phyloP scores from a whole-genome alignment of 768 basidiomycete genomes.

The Collybiopsis luxurians region DNA sequence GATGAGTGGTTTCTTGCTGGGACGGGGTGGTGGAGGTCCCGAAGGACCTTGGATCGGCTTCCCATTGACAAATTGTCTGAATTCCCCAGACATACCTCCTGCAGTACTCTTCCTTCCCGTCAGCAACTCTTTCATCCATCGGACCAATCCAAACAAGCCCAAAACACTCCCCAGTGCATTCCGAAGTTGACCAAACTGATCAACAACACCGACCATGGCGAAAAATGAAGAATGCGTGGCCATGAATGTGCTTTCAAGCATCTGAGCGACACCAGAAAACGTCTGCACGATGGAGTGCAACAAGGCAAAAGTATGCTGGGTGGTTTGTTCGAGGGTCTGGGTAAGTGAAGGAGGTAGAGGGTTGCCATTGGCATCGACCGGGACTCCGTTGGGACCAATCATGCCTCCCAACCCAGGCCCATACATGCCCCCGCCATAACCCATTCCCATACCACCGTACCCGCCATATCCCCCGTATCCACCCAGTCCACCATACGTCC shows the following conservation, averaged over 20 bases:
- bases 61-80: constrained; percentile 73
- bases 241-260: constrained; percentile 97
- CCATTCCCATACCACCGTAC: constrained; percentile 37
- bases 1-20: constrained; percentile 87
- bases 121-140: constrained; percentile 76
- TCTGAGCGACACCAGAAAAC: constrained; percentile 91
- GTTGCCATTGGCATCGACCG: constrained; percentile 21
- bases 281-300: constrained; percentile 95
- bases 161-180: constrained; percentile 93
- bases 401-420: constrained; percentile 20
- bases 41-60: constrained; percentile 51
- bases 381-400: constrained; percentile 35
- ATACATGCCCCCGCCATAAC: constrained; percentile 29
- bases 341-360: constrained; percentile 71
- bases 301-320: constrained; percentile 89
- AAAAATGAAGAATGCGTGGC: constrained; percentile 95
- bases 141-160: constrained; percentile 84
- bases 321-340: constrained; percentile 85
- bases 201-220: constrained; percentile 94
- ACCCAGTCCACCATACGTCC: constrained; percentile 40
- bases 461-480: constrained; percentile 36
- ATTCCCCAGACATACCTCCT: constrained; percentile 56
- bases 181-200: constrained; percentile 89
- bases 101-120: constrained; percentile 32
- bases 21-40: constrained; percentile 46